Conservation (phyloP, 805 yeast genomes). For the Starmerella bombi region DNA sequence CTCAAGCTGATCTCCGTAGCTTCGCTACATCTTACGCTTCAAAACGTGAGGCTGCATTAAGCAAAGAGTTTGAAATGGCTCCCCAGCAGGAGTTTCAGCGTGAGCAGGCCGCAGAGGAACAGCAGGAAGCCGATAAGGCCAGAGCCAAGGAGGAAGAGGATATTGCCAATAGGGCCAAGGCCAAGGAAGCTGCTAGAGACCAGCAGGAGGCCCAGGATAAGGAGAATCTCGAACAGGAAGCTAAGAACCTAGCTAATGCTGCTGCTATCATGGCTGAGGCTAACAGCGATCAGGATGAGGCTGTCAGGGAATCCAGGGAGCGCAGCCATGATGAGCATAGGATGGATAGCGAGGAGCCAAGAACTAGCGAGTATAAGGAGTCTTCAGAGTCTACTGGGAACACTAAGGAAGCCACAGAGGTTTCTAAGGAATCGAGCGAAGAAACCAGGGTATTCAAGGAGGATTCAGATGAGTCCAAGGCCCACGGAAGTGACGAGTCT, state of each 20-base stretch:
- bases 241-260: not conserved
- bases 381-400: not conserved
- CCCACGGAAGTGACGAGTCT: not conserved
- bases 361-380: not conserved
- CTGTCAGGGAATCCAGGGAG: not conserved
- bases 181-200: not conserved
- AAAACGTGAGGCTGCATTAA: conserved; percentile 13
- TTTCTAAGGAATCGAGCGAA: not conserved
- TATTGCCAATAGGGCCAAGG: not conserved
- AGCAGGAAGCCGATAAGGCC: not conserved
- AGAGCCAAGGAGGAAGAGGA: not conserved
- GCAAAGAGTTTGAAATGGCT: conserved; percentile 9
- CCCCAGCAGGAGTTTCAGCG: conserved; percentile 1
- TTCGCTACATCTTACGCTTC: conserved; percentile 12
- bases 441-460: not conserved
- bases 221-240: not conserved
- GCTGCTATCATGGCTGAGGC: not conserved
- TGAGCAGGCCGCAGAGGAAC: conserved; percentile 2
- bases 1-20: conserved; percentile 10
- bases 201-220: not conserved
- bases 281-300: not conserved
- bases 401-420: not conserved
- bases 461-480: not conserved
- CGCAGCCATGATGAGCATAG: not conserved
- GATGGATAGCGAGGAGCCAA: not conserved